Base-by-base conservation (phyloP, 2,329 filamentous ascomycete species). In the Mollisia scopiformis region DNA sequence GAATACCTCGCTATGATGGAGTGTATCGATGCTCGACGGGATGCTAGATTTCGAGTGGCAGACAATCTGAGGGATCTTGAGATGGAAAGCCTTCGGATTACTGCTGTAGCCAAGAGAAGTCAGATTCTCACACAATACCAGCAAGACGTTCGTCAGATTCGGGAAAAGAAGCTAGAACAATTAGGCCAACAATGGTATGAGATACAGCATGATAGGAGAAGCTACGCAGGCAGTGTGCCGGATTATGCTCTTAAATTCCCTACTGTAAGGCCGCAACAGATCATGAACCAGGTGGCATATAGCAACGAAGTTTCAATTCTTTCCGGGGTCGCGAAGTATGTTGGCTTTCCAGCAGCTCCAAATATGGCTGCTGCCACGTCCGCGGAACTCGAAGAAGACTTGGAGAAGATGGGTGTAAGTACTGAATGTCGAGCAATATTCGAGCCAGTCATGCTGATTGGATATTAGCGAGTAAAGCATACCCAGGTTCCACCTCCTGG, bases 271-370 rank as follows among this genome's bases (percentile, higher is more conserved):
- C 84, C 88, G 28, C 89, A 93, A 70, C 91, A 94, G 71, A 84
- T 96, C 62, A 84, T 87, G 63, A 91, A 97, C 64, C 93, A 96
- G 68, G 85, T 93, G 53, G 90, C 93, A 50, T 98, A 98, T 79
- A 98, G 97, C 74, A 91, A 90, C 66, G 95, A 99, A 74, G 93
- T 99, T 4, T 96, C 93, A 0, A 87, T 97, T 28, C 79, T 99
- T 59, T 89, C 93, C 6, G 94, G 94, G 37, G 83, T 98, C 55
- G 93, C 94, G 35, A 98, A 97, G 77, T 93, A 97, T 74, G 88
- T 96, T 71, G 95, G 95, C 25, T 99, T 99, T 77, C 95, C 95
- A 35, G 93, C 94, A 31, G 95, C 93, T n/a, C 95, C 95, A 21
- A 84, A 91, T 33, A 89, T 99, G 76, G 82, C 82, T 60, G 84